Evolutionary conservation across 768 basidiomycete species (phyloP).

Genomic region (Peribolospora baueri): DNA sequence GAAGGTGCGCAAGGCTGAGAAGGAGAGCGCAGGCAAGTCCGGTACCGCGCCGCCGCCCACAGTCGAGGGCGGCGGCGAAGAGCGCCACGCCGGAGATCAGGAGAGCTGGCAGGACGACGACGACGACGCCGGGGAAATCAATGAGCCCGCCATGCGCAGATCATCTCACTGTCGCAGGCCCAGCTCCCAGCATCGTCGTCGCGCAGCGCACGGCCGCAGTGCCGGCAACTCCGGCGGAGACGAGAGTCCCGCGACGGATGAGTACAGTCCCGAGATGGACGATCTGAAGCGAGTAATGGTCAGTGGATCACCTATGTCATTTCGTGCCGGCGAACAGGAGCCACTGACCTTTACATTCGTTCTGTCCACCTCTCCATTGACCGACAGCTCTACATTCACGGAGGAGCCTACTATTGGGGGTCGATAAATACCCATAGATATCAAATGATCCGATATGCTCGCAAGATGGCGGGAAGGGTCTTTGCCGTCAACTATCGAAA

Average conservation of each 20-base stretch:
- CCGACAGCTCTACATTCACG: slow-evolving; percentile 22
- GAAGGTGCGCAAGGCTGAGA: slow-evolving; percentile 4
- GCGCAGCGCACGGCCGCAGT: no score
- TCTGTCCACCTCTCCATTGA: no score
- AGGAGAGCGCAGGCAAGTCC: slow-evolving; percentile 2
- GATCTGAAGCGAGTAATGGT: slow-evolving; percentile 11
- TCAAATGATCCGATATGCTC: slow-evolving; percentile 56
- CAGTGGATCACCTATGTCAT: neutral
- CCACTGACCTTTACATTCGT: slow-evolving; percentile 4
- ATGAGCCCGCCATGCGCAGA: neutral
- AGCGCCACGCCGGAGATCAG: neutral
- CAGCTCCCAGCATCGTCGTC: no score
- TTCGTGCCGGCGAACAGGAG: neutral
- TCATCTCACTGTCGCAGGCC: no score
- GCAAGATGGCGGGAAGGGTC: slow-evolving; percentile 65
- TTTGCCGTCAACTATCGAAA: slow-evolving; percentile 31
- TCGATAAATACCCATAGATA: slow-evolving; percentile 21
- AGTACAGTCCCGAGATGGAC: slow-evolving; percentile 20
- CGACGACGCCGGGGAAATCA: neutral
- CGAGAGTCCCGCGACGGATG: slow-evolving; percentile 2
- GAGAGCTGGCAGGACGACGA: neutral
- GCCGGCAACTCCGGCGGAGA: neutral
- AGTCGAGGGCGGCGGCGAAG: slow-evolving; percentile 9
- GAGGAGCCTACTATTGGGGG: slow-evolving; percentile 21
- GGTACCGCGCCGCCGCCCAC: slow-evolving; percentile 1